phyloP scores from a whole-genome alignment of 495 filamentous ascomycete species.

The Neurospora sp. region DNA sequence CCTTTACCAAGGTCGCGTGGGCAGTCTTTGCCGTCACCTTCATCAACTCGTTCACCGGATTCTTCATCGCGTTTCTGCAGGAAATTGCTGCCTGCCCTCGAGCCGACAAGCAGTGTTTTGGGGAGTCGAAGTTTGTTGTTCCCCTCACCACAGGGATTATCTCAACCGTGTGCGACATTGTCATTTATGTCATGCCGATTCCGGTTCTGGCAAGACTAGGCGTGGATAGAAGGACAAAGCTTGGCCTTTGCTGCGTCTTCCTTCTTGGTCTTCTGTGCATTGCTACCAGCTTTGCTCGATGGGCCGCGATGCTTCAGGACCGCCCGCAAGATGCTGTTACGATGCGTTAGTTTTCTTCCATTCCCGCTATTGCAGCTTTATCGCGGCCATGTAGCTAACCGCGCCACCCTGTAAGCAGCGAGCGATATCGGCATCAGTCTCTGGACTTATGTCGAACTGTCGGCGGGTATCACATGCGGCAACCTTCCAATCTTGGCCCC shows the following conservation, averaged over 20 bases:
- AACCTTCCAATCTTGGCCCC: constrained; percentile 11
- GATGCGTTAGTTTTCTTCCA: constrained; percentile 1
- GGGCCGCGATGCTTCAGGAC: neutral
- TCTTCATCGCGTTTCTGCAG: neutral
- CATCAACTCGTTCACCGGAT: constrained; percentile 4
- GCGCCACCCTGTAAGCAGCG: neutral
- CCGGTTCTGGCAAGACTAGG: constrained; percentile 3
- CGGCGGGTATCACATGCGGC: constrained; percentile 12
- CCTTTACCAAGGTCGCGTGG: constrained; percentile 3
- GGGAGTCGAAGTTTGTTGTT: neutral
- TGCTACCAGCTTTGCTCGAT: neutral
- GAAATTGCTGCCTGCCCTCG: neutral
- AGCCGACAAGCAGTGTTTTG: constrained; percentile 3
- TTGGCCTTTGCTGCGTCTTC: constrained; percentile 7
- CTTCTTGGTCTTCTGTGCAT: constrained; percentile 2
- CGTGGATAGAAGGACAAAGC: constrained; percentile 1
- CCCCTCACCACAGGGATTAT: constrained; percentile 3
- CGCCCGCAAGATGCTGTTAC: neutral
- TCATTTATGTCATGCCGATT: constrained; percentile 12
- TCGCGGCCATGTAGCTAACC: neutral
- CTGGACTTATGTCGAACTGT: constrained; percentile 14
- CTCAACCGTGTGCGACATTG: constrained; percentile 2
- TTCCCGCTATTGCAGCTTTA: no score
- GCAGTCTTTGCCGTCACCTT: neutral
- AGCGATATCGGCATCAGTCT: constrained; percentile 3